A percentile compares a stretch with the other conserved stretches of the same genome.
Evolutionary conservation across 768 basidiomycete species (phyloP).

Genomic region (Hericium coralloides): DNA sequence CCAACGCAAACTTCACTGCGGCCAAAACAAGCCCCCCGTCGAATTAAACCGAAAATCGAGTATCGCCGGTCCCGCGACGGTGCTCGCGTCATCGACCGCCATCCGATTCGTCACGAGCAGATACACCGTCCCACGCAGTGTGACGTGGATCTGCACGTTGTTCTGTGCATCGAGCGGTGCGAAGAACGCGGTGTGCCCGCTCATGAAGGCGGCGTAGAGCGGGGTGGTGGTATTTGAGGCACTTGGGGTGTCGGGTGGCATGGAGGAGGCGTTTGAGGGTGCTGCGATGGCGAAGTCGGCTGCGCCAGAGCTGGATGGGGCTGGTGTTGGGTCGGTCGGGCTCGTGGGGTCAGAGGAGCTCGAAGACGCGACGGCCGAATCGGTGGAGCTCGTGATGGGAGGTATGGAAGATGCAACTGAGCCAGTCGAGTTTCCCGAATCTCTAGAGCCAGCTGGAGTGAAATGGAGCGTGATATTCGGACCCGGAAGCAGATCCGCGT

Average conservation of each 20-base stretch:
- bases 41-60: slow-evolving; percentile 10
- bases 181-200: slow-evolving; percentile 7
- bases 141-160: slow-evolving; percentile 4
- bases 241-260: too few species aligned
- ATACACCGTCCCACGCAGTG: slow-evolving; percentile 6
- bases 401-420: too few species aligned
- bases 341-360: too few species aligned
- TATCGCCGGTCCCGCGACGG: slow-evolving; percentile 10
- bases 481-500: background rate
- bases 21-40: too few species aligned
- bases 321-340: too few species aligned
- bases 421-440: background rate
- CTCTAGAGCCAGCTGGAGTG: background rate
- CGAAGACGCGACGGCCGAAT: too few species aligned
- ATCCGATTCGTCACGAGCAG: slow-evolving; percentile 5
- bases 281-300: too few species aligned
- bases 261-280: too few species aligned
- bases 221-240: background rate
- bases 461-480: slow-evolving; percentile 7
- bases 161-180: slow-evolving; percentile 5
- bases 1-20: too few species aligned
- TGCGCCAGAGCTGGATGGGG: too few species aligned
- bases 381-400: too few species aligned
- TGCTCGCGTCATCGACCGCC: slow-evolving; percentile 5
- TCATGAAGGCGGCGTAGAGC: slow-evolving; percentile 12